Evolutionary conservation across 176 grass and related monocot species (phyloP), one percentile per base, ranked within the genome.

Genomic region (Dactylis glomerata): DNA sequence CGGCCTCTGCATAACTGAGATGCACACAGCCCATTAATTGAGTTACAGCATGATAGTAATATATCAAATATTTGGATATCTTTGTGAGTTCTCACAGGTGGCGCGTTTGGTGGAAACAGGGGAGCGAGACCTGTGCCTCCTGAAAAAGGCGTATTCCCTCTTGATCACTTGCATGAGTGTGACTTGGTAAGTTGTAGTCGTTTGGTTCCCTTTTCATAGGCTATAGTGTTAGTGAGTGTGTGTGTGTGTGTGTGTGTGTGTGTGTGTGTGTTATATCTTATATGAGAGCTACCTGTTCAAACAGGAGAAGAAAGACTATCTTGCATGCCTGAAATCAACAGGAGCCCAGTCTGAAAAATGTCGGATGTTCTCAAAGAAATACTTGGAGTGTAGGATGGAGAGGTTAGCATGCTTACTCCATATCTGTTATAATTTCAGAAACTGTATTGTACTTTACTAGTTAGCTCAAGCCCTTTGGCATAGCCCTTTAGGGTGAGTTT

Each of bases 131-230:
- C 91, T 77, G 86, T 98, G 10, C 91, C 96, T 87, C 96, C 93
- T 57, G 93, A 95, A 84, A 98, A 98, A 90, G 96, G 93, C n/a
- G 77, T 95, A 74, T 98, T 98, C 75, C 91, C 96, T 45, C 65
- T 98, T 51, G 91, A 98, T 85, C 92, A 98, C 79, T 79, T 93
- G 66, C 92, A 98, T 76, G 89, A 98, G 41, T 98, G 91, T 26
- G 96, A 95, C 77, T 20, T 90, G 87, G 96, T 98, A 93, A 56
- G 71, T 62, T 81, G 32, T 59, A 38, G 12, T 32, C 24, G 3
- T 74, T 49, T 31, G 5, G 16, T 50, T 44, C 38, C 23, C 27
- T 68, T 57, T 31, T 65, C 22, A 49, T 61, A 28, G n/a, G 5
- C 59, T 80, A 19, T 3, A 51, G 17, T 86, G 4, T 36, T 30